Evolutionary conservation across 179 eudicot genomes (phyloP).

Genomic region (Heliamphora pulchella): DNA sequence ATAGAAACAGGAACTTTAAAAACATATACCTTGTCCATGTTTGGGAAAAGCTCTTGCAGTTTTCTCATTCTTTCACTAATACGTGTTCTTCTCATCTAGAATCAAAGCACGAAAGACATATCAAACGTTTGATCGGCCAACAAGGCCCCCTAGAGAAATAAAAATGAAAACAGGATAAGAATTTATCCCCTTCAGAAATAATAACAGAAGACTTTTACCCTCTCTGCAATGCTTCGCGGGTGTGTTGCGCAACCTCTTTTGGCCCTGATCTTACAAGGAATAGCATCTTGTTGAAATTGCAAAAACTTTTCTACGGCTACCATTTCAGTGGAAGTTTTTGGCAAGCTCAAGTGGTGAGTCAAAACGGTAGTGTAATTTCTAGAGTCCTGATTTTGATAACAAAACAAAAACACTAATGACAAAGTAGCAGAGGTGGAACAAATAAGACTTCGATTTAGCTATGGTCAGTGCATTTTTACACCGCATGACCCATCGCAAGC

Average conservation of each 20-base stretch:
- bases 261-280: conserved; percentile 77
- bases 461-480: no score
- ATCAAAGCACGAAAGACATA: background rate
- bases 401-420: background rate
- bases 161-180: background rate
- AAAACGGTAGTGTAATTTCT: conserved; percentile 33
- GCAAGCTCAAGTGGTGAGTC: conserved; percentile 77
- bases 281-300: conserved; percentile 65
- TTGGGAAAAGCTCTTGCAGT: conserved; percentile 78
- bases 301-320: conserved; percentile 56
- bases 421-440: background rate
- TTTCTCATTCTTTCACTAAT: conserved; percentile 79
- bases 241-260: conserved; percentile 91
- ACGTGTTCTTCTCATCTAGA: conserved; percentile 62
- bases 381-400: conserved; percentile 41
- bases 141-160: background rate
- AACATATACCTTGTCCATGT: conserved; percentile 70
- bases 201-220: conserved; percentile 42
- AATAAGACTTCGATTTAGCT: background rate
- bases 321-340: conserved; percentile 69
- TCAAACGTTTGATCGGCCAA: background rate
- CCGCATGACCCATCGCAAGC: no score
- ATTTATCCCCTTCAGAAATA: background rate
- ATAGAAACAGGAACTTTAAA: background rate
- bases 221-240: conserved; percentile 92